These are phyloP conservation scores for Amphirosellinia nigrospora DNA, from an alignment of 495 filamentous ascomycete species.

Conservation along the genomic window DNA sequence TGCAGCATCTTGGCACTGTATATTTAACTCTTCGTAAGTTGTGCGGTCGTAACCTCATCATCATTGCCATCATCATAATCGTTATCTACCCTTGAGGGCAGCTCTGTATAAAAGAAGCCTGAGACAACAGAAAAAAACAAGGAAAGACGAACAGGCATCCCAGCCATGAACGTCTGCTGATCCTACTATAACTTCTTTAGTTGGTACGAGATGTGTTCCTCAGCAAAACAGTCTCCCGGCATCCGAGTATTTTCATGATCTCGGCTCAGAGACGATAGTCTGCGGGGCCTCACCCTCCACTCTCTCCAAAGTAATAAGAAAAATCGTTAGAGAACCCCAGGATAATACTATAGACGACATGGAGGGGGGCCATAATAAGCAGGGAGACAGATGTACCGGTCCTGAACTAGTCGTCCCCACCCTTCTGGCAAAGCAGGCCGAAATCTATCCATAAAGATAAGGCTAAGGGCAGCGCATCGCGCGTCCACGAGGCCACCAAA, in stretches of 20 bases:
- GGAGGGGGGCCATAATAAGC: neutral
- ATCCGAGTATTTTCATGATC: neutral
- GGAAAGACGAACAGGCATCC: slow-evolving; percentile 11
- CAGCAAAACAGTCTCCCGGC: slow-evolving; percentile 1
- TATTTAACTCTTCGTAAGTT: slow-evolving; percentile 24
- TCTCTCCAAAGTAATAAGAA: slow-evolving; percentile 6
- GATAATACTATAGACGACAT: neutral
- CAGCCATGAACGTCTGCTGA: slow-evolving; percentile 13
- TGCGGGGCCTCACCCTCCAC: neutral
- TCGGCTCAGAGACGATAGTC: slow-evolving; percentile 5
- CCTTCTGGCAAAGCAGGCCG: slow-evolving; percentile 8
- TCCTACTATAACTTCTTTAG: slow-evolving; percentile 17
- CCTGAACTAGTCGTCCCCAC: slow-evolving; percentile 10
- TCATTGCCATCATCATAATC: slow-evolving; percentile 25
- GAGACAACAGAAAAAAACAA: slow-evolving; percentile 8
- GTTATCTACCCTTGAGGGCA: slow-evolving; percentile 27
- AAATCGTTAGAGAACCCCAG: slow-evolving; percentile 8
- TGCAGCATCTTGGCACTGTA: slow-evolving; percentile 17
- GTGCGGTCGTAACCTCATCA: slow-evolving; percentile 27
- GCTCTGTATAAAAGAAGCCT: slow-evolving; percentile 20
- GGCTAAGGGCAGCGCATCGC: neutral
- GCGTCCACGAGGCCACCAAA: slow-evolving; percentile 5
- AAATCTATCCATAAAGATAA: slow-evolving; percentile 22
- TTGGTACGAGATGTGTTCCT: slow-evolving; percentile 9
- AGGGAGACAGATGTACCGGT: slow-evolving; percentile 11